Base-by-base conservation (phyloP, 352 stramenopile species). In the Blastocystis sp. region DNA sequence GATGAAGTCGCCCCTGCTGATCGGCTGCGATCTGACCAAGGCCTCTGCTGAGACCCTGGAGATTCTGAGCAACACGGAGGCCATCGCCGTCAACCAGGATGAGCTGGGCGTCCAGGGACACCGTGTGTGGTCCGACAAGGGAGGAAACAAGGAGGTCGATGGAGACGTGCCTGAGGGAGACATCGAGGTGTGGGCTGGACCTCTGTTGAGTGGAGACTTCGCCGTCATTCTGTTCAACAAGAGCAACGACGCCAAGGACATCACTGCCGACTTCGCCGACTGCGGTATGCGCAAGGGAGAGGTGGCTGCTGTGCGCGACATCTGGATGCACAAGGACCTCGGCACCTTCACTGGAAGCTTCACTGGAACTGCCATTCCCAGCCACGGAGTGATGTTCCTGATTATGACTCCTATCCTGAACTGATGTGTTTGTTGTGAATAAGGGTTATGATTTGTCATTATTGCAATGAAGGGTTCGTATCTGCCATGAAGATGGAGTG, bases 1-100 rank as follows among this genome's bases (percentile, higher is more conserved):
- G 16, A 86, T 92, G 16, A 90, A 90, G 27, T 86, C 89, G 0
- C 90, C 90, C 14, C 84, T 93, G 7, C 75, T 93, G 34, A 85
- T 93, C 38, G 88, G 88, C 38, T 88, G 84, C 48, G 90, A 92
- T 87, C 63, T 93, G 42, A 84, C 88, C 27, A 56, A 44, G 7
- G 49, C 86, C 29, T 84, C 86, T 21, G 56, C 77, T 16, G 81
- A 89, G 34, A 79, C 78, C 24, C 40, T 91, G 59, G 84, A 87
- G 57, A 91, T 91, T 48, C 88, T 92, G 32, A 87, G 59, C 34
- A 92, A 91, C 42, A 42, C 59, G 34, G 87, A 90, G 36, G 54
- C 89, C 21, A 91, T 92, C 69, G 86, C 81, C 24, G 84, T 91
- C 14, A 92, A 92, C 71, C 89, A 92, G 84, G 90, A 92, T 73